Evolutionary conservation across 176 grass and related monocot species (phyloP).

Genomic region (Carex scoparia): DNA sequence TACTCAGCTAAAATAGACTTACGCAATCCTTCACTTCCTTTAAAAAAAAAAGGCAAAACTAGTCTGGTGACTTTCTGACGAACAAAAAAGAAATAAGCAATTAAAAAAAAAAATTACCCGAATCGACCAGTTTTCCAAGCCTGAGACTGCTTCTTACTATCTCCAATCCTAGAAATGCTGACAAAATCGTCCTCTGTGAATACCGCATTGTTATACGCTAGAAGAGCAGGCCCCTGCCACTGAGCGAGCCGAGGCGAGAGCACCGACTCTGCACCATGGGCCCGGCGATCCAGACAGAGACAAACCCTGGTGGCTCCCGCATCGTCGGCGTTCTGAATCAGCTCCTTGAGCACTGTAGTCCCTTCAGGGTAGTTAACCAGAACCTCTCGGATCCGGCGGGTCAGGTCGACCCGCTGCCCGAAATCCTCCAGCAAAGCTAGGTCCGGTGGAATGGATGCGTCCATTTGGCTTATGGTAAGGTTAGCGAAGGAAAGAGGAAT

Average conservation of each 20-base stretch:
- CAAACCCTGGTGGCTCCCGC: slow-evolving; percentile 67
- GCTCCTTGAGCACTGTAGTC: slow-evolving; percentile 83
- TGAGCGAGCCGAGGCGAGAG: slow-evolving; percentile 65
- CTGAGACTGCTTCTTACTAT: slow-evolving; percentile 88
- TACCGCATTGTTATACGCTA: slow-evolving; percentile 69
- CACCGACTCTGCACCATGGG: slow-evolving; percentile 46
- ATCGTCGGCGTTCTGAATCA: slow-evolving; percentile 91
- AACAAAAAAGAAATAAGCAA: background rate
- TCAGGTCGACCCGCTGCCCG: slow-evolving; percentile 85
- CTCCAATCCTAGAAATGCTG: slow-evolving; percentile 83
- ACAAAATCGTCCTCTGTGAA: slow-evolving; percentile 95
- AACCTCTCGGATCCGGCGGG: slow-evolving; percentile 87
- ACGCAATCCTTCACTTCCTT: background rate
- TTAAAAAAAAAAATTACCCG: slow-evolving; percentile 33
- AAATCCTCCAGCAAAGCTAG: slow-evolving; percentile 75
- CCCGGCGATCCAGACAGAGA: slow-evolving; percentile 88
- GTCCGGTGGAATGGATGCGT: slow-evolving; percentile 20
- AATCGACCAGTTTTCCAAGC: slow-evolving; percentile 93
- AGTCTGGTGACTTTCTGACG: background rate
- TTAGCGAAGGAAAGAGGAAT: background rate
- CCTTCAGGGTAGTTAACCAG: slow-evolving; percentile 89
- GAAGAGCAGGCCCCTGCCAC: slow-evolving; percentile 88
- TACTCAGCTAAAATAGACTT: background rate
- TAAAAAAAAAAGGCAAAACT: background rate
- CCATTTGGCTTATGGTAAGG: slow-evolving; percentile 37